phyloP scores from a whole-genome alignment of 257 asterid species.

The Anisodus tanguticus region DNA sequence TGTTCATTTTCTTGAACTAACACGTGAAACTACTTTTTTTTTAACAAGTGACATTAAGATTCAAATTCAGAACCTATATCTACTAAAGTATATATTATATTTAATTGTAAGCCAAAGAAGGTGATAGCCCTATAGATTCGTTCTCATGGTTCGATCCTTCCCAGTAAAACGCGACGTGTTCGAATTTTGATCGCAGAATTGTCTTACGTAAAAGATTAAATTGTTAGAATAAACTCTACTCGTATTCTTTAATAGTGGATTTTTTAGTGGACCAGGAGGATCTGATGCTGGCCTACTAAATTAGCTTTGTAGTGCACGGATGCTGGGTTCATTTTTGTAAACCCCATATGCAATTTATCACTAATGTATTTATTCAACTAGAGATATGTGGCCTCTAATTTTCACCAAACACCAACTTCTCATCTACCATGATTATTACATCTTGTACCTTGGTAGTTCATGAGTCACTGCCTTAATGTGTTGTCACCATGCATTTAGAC shows the following conservation, averaged over 20 bases:
- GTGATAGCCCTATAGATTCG: too few relatives aligned
- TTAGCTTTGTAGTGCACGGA: constrained; percentile 21
- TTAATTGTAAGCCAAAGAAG: not conserved
- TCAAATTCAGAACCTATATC: rapidly evolving
- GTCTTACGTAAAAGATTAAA: not conserved
- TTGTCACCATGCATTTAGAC: not conserved
- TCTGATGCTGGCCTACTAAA: not conserved
- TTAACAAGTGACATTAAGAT: not conserved
- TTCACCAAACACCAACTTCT: constrained; percentile 20
- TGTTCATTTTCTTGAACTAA: not conserved
- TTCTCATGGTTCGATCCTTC: too few relatives aligned
- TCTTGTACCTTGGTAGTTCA: constrained; percentile 19
- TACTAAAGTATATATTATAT: not conserved
- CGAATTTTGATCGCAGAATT: too few relatives aligned
- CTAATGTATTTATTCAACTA: not conserved
- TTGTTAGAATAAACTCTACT: not conserved
- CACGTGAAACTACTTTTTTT: not conserved
- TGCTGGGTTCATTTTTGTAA: not conserved
- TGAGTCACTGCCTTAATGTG: constrained; percentile 17
- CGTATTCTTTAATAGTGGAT: not conserved
- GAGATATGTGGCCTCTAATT: not conserved
- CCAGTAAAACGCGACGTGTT: too few relatives aligned
- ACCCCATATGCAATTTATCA: constrained; percentile 15
- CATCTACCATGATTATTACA: constrained; percentile 22
- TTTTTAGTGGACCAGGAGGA: not conserved